Evolutionary conservation across 2,329 filamentous ascomycete genomes (phyloP).

Genomic region (Colletotrichum sp.): DNA sequence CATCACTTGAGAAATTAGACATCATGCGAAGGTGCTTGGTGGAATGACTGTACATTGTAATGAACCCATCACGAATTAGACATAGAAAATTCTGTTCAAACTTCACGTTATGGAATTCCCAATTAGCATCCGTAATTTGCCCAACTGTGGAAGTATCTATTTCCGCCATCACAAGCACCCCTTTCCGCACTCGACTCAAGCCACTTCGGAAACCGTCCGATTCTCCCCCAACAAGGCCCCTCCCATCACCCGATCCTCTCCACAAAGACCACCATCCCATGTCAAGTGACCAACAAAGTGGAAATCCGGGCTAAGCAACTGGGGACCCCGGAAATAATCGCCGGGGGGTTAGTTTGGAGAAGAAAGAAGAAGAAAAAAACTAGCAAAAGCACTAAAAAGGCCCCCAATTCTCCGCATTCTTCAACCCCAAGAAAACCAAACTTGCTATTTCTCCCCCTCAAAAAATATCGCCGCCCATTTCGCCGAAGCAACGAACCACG

Average conservation of each 20-base stretch:
- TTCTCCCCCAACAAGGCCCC: background rate
- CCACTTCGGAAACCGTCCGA: constrained; percentile 4
- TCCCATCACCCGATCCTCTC: background rate
- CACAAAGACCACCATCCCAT: background rate
- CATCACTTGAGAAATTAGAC: background rate
- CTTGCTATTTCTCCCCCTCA: constrained; percentile 9
- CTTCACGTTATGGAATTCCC: background rate
- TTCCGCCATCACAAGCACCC: background rate
- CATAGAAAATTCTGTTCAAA: background rate
- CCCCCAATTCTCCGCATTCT: constrained; percentile 15
- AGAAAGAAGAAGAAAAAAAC: background rate
- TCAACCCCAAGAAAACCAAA: background rate
- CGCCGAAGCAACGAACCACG: background rate
- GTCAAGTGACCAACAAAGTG: background rate
- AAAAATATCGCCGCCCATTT: background rate
- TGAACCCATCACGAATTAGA: background rate
- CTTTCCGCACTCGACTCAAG: background rate
- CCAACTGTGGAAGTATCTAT: background rate
- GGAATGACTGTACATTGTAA: background rate
- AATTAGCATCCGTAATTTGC: background rate
- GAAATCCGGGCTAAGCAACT: background rate
- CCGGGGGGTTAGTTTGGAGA: background rate
- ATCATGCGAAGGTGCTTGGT: background rate
- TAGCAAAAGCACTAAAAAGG: background rate
- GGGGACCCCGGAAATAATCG: constrained; percentile 7